phyloP scores from a whole-genome alignment of 352 stramenopile species.

The Phytophthora sp. region DNA sequence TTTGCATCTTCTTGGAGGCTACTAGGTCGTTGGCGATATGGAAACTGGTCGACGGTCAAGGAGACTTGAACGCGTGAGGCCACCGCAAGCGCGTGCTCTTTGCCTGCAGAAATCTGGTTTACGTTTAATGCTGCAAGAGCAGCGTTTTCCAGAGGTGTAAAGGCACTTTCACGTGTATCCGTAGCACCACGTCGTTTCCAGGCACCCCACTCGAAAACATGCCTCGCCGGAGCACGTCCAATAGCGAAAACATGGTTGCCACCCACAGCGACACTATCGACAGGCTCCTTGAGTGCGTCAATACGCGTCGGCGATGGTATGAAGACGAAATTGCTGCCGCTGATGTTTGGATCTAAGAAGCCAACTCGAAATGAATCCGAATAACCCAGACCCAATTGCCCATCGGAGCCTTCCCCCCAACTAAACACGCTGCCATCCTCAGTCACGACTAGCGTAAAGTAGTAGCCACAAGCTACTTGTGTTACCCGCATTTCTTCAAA shows the following conservation, averaged over 20 bases:
- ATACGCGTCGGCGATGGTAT: slow-evolving; percentile 68
- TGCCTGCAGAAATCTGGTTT: slow-evolving; percentile 55
- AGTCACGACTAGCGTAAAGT: slow-evolving; percentile 72
- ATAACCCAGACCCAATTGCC: slow-evolving; percentile 70
- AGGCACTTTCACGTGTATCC: slow-evolving; percentile 60
- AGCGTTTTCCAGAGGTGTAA: slow-evolving; percentile 51
- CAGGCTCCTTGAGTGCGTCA: slow-evolving; percentile 62
- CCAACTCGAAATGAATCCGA: slow-evolving; percentile 69
- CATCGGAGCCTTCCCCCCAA: slow-evolving; percentile 79
- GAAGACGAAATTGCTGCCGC: slow-evolving; percentile 78
- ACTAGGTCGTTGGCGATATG: slow-evolving; percentile 21
- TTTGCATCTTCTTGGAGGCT: slow-evolving; percentile 6
- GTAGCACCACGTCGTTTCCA: slow-evolving; percentile 53
- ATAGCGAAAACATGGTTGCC: slow-evolving; percentile 79
- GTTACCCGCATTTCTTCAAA: slow-evolving; percentile 78
- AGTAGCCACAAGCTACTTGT: slow-evolving; percentile 77
- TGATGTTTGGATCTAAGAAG: slow-evolving; percentile 73
- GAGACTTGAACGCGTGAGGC: slow-evolving; percentile 53
- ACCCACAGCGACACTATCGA: slow-evolving; percentile 56
- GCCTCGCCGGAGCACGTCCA: slow-evolving; percentile 26
- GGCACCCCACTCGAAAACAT: slow-evolving; percentile 76
- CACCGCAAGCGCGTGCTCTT: slow-evolving; percentile 69
- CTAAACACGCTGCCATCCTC: slow-evolving; percentile 76
- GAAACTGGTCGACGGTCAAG: slow-evolving; percentile 43
- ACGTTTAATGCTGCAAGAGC: slow-evolving; percentile 53